Conservation (phyloP, 2,329 filamentous ascomycete species). For the Davidsoniella eucalypti region DNA sequence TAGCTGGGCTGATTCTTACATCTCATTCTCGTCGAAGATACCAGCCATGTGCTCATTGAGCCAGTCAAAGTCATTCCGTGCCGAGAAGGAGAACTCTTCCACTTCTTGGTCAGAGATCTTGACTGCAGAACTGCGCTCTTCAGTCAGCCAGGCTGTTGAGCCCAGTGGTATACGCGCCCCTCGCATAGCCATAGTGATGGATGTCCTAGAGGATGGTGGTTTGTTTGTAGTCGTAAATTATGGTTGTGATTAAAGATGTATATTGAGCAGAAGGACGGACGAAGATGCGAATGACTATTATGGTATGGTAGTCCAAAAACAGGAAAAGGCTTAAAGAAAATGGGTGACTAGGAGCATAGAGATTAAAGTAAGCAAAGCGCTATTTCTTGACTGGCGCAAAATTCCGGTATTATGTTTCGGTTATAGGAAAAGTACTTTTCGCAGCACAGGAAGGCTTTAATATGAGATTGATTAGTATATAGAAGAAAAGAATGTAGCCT, state of each 20-base stretch:
- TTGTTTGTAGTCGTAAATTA: slow-evolving; percentile 5
- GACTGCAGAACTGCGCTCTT: slow-evolving; percentile 64
- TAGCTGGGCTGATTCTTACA: slow-evolving; percentile 36
- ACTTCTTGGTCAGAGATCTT: slow-evolving; percentile 66
- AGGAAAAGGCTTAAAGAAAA: background rate
- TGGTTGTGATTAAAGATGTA: too few relatives aligned
- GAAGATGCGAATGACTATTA: background rate
- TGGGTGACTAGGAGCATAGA: background rate
- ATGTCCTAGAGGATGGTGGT: slow-evolving; percentile 7
- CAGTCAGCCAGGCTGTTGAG: slow-evolving; percentile 68
- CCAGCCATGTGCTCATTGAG: slow-evolving; percentile 96
- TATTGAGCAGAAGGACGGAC: background rate
- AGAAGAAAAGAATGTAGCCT: background rate
- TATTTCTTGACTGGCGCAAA: too few relatives aligned
- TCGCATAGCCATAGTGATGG: slow-evolving; percentile 26
- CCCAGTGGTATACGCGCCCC: slow-evolving; percentile 54
- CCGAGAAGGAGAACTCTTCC: slow-evolving; percentile 86
- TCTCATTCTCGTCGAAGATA: slow-evolving; percentile 71
- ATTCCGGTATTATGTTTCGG: too few relatives aligned
- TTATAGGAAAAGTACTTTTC: too few relatives aligned
- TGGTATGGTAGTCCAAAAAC: background rate
- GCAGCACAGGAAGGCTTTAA: too few relatives aligned
- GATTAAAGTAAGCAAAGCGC: slow-evolving; percentile 4
- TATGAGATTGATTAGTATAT: too few relatives aligned
- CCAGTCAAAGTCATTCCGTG: slow-evolving; percentile 91